A percentile compares a stretch with the other conserved stretches of the same genome.
These are phyloP conservation scores for Nephelium lappaceum DNA, from an alignment of 345 rosid species.

Conservation along the genomic window DNA sequence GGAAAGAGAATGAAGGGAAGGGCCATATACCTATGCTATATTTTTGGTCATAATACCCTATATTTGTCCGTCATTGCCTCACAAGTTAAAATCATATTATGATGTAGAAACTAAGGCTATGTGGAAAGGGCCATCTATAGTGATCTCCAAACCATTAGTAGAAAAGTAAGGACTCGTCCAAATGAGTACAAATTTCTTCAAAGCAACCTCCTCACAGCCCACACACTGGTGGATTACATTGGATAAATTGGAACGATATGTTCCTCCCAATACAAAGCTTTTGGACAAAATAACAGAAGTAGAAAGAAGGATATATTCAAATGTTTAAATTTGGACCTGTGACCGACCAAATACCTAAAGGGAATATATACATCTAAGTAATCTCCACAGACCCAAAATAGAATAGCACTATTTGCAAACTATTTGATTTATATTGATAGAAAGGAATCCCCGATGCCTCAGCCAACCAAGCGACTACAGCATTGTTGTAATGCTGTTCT, in stretches of 20 bases:
- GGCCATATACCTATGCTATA: background rate
- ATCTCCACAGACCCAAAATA: background rate
- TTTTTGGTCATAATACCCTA: background rate
- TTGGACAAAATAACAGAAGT: background rate
- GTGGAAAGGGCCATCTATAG: background rate
- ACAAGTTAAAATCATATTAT: background rate
- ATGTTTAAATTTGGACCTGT: background rate
- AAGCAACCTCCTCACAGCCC: slow-evolving; percentile 8
- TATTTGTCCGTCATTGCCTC: background rate
- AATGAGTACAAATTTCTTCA: background rate
- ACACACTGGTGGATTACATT: background rate
- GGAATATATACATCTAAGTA: background rate
- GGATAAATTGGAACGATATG: background rate
- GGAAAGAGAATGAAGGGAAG: background rate
- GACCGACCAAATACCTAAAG: too few species aligned
- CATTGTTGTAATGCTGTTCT: background rate
- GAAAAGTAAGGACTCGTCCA: background rate
- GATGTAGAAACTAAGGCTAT: background rate
- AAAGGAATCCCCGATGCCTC: background rate
- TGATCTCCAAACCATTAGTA: background rate
- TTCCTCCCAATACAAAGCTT: background rate
- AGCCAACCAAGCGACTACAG: too few species aligned
- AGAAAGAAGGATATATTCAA: background rate
- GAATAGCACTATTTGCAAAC: background rate
- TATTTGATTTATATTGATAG: background rate